A percentile compares a stretch with the other conserved stretches of the same genome.
Evolutionary conservation across 768 basidiomycete genomes (phyloP).

Genomic region (Boletus pseudopeckii): DNA sequence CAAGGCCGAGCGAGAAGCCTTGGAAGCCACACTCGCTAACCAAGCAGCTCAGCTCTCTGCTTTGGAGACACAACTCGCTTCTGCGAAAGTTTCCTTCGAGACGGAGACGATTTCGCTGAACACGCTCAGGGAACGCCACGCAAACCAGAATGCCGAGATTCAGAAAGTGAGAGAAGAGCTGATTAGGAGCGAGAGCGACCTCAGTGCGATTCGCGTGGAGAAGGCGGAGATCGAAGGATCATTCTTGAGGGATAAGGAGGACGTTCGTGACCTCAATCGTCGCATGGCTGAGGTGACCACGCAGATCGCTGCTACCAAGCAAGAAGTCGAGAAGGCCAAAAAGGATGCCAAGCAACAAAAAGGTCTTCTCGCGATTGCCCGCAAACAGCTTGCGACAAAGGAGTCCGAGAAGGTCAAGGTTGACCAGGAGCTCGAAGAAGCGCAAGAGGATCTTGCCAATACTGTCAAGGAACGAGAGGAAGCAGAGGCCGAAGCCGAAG

Average conservation of each 20-base stretch:
- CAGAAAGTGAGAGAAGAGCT: conserved; percentile 71
- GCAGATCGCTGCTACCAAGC: conserved; percentile 67
- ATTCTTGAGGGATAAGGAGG: conserved; percentile 91
- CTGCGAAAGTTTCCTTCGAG: conserved; percentile 83
- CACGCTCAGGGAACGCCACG: conserved; percentile 64
- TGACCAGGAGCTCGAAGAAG: conserved; percentile 71
- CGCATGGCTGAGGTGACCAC: conserved; percentile 78
- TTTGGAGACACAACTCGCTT: conserved; percentile 78
- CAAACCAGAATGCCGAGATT: conserved; percentile 67
- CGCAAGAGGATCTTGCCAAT: conserved; percentile 48
- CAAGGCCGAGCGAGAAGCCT: conserved; percentile 58
- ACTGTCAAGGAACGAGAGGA: conserved; percentile 54
- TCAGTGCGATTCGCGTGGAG: conserved; percentile 84
- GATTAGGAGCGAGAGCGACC: conserved; percentile 87
- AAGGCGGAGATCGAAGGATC: conserved; percentile 88
- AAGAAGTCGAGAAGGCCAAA: conserved; percentile 79
- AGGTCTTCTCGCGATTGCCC: conserved; percentile 89
- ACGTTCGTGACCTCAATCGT: conserved; percentile 79
- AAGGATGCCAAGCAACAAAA: conserved; percentile 97
- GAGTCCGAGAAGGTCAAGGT: conserved; percentile 72
- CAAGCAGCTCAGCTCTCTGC: conserved; percentile 75
- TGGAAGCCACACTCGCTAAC: conserved; percentile 62
- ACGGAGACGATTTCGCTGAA: conserved; percentile 71
- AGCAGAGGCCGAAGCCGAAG: conserved; percentile 50
- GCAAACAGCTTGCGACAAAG: conserved; percentile 86